phyloP scores from a whole-genome alignment of 495 filamentous ascomycete genomes.

The Hypoxylon intermedium region DNA sequence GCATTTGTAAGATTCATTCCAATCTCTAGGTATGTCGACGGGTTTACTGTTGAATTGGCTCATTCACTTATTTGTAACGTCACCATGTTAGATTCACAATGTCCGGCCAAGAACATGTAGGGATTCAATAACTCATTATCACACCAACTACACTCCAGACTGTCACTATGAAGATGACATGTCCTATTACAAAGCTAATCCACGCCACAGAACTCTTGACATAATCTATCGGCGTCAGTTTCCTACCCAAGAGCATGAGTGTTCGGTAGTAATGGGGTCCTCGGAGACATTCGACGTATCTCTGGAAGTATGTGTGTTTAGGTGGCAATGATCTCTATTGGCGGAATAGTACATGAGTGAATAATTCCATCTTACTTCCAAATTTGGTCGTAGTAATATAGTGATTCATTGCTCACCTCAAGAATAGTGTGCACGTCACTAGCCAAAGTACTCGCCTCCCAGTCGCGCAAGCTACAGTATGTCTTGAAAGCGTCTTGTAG shows the following conservation, averaged over 20 bases:
- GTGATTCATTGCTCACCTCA: not conserved
- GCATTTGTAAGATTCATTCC: not conserved
- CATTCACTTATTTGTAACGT: not conserved
- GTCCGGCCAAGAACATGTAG: not conserved
- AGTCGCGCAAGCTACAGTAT: conserved; percentile 9
- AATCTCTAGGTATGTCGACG: not conserved
- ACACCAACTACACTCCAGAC: not conserved
- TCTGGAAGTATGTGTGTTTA: conserved; percentile 7
- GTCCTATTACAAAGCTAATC: not conserved
- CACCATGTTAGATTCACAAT: not conserved
- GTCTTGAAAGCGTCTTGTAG: conserved; percentile 6
- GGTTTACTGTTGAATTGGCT: not conserved
- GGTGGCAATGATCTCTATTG: not conserved
- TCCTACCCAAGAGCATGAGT: conserved; percentile 1
- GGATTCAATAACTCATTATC: conserved; percentile 1
- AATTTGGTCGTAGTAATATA: not conserved
- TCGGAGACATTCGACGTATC: not conserved
- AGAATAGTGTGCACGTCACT: conserved; percentile 10
- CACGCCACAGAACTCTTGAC: not conserved
- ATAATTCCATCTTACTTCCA: not conserved
- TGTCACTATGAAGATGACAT: not conserved
- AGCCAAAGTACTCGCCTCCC: conserved; percentile 12
- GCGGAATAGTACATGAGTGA: not conserved
- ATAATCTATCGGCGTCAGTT: not conserved
- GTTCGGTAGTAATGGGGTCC: not conserved